These are phyloP conservation scores for Cucumis hystrix DNA, from an alignment of 306 rosid species.

Conservation along the genomic window DNA sequence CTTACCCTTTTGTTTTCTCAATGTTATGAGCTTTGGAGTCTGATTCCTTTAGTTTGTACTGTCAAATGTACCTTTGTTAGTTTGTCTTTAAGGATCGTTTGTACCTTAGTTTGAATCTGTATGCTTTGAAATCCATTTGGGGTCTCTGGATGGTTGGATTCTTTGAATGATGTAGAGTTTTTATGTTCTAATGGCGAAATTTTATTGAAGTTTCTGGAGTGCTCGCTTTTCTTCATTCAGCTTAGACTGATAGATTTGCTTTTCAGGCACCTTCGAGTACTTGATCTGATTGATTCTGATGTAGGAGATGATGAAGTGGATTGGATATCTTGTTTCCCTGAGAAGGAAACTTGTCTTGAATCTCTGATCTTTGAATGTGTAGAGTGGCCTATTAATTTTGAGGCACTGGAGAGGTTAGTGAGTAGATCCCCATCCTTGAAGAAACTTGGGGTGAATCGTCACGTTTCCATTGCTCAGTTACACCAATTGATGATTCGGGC, in stretches of 20 bases:
- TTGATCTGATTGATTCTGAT: slow-evolving; percentile 65
- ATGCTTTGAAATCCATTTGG: neutral
- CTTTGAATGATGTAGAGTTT: neutral
- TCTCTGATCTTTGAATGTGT: slow-evolving; percentile 70
- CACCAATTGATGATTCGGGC: slow-evolving; percentile 47
- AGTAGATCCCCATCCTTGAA: slow-evolving; percentile 66
- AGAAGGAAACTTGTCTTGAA: slow-evolving; percentile 43
- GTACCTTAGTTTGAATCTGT: neutral
- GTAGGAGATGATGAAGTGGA: slow-evolving; percentile 50
- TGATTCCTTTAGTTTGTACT: neutral
- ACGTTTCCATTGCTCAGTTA: slow-evolving; percentile 42
- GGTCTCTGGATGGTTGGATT: slow-evolving; percentile 41
- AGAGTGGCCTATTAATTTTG: slow-evolving; percentile 42
- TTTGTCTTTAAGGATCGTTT: neutral
- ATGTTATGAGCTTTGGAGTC: neutral
- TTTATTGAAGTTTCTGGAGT: neutral
- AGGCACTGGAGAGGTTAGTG: slow-evolving; percentile 75
- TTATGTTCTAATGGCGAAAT: neutral
- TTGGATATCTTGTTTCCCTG: slow-evolving; percentile 73
- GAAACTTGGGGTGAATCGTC: slow-evolving; percentile 54
- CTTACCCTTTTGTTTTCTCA: neutral
- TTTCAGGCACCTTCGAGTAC: slow-evolving; percentile 58
- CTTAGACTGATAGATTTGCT: neutral
- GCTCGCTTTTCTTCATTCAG: neutral
- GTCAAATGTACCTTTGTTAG: neutral